Base-by-base conservation (phyloP, 495 filamentous ascomycete species). In the Trichoderma reesei region DNA sequence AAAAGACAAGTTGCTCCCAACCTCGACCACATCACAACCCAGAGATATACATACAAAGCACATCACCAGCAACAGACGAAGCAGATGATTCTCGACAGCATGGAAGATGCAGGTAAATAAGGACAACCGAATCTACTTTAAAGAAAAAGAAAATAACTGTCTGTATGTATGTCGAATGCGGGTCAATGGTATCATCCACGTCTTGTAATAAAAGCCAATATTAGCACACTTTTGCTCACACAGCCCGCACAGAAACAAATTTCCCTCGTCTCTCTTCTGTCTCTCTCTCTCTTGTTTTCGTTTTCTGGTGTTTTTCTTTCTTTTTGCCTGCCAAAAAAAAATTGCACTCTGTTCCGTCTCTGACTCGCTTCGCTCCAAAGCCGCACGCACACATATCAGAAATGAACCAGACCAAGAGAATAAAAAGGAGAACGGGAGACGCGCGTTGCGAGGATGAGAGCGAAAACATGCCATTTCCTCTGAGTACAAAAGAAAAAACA, bases 151-250 rank as follows among this genome's bases (percentile, higher is more conserved):
- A n/a, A 18, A 18, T 18, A 48, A 48, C 44, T 48, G 44, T 56
- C 20, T 56, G 51, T 56, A 56, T 56, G 51, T 56, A 56, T 56
- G 51, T 56, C 18, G 51, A 56, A 56, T 56, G 51, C 51, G n/a
- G 51, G 51, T 56, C 51, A 56, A 56, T 65, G 63, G 63, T 65
- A 65, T 65, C 63, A 65, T 65, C 63, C 63, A 65, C 56, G 63
- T 60, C 63, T 65, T 60, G 44, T 48, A 41, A 39, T 63, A 33
- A 63, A 63, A 63, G 61, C 20, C 59, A 61, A 38, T 61, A 41
- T 41, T 61, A 41, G 59, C 36, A 39, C 36, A 61, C 36, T n/a
- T 41, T 20, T 38, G n/a, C 59, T 18, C 59, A n/a, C 11, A 38
- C 16, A 41, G 41, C 16, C 59, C 34, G 9, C 36, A 18, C 20